Evolutionary conservation across 2,329 filamentous ascomycete genomes (phyloP), one percentile per base, ranked within the genome.

Genomic region (Sclerotinia borealis): DNA sequence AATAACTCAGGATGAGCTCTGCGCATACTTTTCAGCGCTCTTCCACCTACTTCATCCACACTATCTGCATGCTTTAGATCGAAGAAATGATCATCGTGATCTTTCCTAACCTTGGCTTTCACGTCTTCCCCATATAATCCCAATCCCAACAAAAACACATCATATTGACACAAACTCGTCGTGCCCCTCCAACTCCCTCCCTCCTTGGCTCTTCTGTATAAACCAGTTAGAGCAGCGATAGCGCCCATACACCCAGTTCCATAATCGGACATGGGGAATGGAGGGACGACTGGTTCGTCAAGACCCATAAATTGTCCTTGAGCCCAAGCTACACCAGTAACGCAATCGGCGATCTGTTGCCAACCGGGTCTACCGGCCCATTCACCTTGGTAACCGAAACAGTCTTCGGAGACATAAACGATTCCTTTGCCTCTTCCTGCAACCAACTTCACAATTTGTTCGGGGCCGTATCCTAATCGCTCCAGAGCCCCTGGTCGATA

Each of bases 211-310:
- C 88, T 80, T 68, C 82, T 81, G 69, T 85, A 85, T 10, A 91
- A 78, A 0, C 86, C 88, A 0, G 80, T 80, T 41, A 91, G 73
- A 0, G 87, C 87, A 4, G 87, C 85, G 68, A 89, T 85, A 50
- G 86, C 85, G 4, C 87, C 88, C 77, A 90, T 86, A 71, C 86
- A 89, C 36, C 88, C 88, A 0, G 88, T 90, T 45, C 87, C 87
- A 69, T 91, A 91, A 75, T 84, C 83, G 27, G 81, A 84, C 67
- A 85, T 85, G 36, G 83, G 84, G 64, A 86, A 85, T 0, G 86
- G 85, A 51, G 87, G 87, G 0, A 89, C 83, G 1, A 89, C 81
- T 19, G 86, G 86, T 70, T 88, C 86, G 37, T 82, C 71, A 15
- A 85, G 71, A 1, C 82, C 83, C 83, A 87, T 86, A 67, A 84